Evolutionary conservation across 2,329 filamentous ascomycete species (phyloP), one percentile per base, ranked within the genome.

Genomic region (Alternaria sp.): DNA sequence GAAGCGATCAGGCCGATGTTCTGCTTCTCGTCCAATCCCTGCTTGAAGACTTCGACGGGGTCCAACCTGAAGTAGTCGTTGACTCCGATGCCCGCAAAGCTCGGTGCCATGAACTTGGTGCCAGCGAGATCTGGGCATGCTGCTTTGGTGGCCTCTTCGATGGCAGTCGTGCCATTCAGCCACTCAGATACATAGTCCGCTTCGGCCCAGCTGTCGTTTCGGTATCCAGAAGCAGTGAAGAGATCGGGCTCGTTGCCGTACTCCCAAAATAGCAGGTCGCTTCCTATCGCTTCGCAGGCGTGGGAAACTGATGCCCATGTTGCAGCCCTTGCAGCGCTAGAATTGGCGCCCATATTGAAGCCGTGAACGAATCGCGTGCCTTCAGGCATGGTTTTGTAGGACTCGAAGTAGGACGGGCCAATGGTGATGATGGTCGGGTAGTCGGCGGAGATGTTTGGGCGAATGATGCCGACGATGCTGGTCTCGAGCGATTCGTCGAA

Each of bases 231-330:
- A 19, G 83, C 85, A 3, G 82, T 82, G 73, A 81, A 90, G 12
- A 89, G 77, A 71, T 90, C 87, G 0, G 87, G 86, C 72, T 90
- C 88, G 68, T 90, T 90, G 43, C 89, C 88, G 65, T 89, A 86
- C 69, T 88, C 86, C 86, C 86, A 90, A 63, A 81, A 79, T 26
- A 86, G 82, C 5, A 89, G 77, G 54, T 82, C 85, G 10, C 82
- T 83, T 8, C 77, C 77, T 0, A 90, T 77, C 5, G 87, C 85
- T 69, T 85, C 84, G 76, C 88, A 90, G 2, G 83, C 87, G 21
- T 88, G 75, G 0, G 86, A 82, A 0, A 86, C 86, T 0, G 87
- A 88, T 11, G 85, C 83, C 5, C 86, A 70, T 1, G 90, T 81
- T 0, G 85, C 85, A 19, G 36, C 4, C 10, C 51, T 47, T 25